These are phyloP conservation scores for Populus tremula DNA, from an alignment of 345 rosid species.

Conservation along the genomic window DNA sequence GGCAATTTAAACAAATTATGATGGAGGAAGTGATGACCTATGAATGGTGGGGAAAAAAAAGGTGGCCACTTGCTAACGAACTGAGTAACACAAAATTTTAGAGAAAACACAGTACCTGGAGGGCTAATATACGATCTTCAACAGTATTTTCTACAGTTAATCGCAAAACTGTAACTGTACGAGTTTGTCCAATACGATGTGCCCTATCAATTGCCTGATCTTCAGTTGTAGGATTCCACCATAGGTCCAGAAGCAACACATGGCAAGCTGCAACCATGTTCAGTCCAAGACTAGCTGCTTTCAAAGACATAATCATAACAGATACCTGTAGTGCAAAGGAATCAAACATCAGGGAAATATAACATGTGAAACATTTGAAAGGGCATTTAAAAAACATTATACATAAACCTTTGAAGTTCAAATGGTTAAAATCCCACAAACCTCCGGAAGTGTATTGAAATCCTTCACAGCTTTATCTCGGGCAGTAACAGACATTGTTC, in stretches of 20 bases:
- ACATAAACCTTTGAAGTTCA: not conserved
- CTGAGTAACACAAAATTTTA: not conserved
- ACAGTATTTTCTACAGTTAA: constrained; percentile 88
- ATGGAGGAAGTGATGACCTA: not conserved
- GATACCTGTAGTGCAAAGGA: constrained; percentile 48
- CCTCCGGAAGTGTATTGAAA: constrained; percentile 92
- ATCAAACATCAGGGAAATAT: not conserved
- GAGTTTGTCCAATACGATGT: constrained; percentile 95
- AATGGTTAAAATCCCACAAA: constrained; percentile 25
- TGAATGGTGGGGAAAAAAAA: not conserved
- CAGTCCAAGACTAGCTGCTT: constrained; percentile 97
- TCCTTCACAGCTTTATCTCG: constrained; percentile 97
- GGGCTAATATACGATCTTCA: constrained; percentile 86
- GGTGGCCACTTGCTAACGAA: not conserved
- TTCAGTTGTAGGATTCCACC: constrained; percentile 99
- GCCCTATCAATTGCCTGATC: constrained; percentile 98
- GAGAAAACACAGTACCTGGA: constrained; percentile 52
- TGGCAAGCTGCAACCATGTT: constrained; percentile 97
- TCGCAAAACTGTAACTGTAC: constrained; percentile 77
- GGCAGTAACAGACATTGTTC: constrained; percentile 91
- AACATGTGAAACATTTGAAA: not conserved
- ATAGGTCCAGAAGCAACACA: constrained; percentile 81
- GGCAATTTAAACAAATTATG: not conserved
- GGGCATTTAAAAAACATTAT: not conserved
- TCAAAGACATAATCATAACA: constrained; percentile 94